Conservation (phyloP, 1,284 basidiomycete genomes). For the Melampsora americana region DNA sequence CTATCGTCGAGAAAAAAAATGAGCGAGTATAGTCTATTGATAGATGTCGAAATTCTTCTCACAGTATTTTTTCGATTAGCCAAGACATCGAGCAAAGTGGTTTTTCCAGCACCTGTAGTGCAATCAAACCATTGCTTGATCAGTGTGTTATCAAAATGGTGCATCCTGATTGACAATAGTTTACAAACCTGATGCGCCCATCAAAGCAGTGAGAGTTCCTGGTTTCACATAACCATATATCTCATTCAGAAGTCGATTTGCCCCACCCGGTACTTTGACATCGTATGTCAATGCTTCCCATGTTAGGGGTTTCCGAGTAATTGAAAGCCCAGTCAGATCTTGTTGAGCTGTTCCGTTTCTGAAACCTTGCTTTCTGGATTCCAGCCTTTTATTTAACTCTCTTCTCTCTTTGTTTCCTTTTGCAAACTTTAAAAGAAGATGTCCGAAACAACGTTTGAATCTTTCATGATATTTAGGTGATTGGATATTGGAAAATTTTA, state of each 20-base stretch:
- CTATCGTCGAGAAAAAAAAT: not conserved
- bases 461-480: not conserved
- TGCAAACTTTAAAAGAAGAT: constrained; percentile 54
- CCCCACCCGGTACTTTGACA: constrained; percentile 60
- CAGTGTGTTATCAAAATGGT: not conserved
- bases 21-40: not conserved
- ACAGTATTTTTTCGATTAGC: constrained; percentile 56
- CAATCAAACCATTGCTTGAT: not conserved
- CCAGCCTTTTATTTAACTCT: constrained; percentile 59
- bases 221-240: constrained; percentile 79
- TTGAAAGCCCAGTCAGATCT: constrained; percentile 2
- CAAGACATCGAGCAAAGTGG: constrained; percentile 58
- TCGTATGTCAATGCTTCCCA: constrained; percentile 58
- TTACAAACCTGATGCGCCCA: constrained; percentile 67
- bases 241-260: constrained; percentile 56
- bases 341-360: not conserved
- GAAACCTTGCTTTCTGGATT: not conserved
- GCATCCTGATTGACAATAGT: not conserved
- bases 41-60: not conserved
- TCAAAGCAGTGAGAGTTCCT: constrained; percentile 68
- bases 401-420: constrained; percentile 39
- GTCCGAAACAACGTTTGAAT: not conserved
- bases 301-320: constrained; percentile 59
- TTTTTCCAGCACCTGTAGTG: constrained; percentile 11
- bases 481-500: not conserved